phyloP scores from a whole-genome alignment of 176 grass and related monocot genomes.

The Cocos nucifera region DNA sequence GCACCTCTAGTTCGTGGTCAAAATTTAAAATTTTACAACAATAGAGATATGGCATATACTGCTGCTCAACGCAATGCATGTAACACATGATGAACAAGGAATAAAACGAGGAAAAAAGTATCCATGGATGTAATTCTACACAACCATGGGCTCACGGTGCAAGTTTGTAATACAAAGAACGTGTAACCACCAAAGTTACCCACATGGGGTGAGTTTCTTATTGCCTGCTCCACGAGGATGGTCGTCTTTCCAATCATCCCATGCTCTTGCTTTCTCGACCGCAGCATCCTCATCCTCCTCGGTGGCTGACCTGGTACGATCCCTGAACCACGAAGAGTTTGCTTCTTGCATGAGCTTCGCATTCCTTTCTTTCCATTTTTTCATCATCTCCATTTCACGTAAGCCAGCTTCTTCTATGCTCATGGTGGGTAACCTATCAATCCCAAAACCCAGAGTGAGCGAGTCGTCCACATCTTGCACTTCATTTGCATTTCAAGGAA shows the following conservation, averaged over 20 bases:
- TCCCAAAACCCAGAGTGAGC: too few relatives aligned
- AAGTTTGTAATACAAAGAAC: too few relatives aligned
- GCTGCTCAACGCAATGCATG: too few relatives aligned
- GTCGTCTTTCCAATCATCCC: constrained; percentile 94
- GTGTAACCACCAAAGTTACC: constrained; percentile 17
- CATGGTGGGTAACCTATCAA: constrained; percentile 64
- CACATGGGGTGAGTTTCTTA: constrained; percentile 94
- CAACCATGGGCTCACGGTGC: too few relatives aligned
- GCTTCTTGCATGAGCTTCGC: constrained; percentile 55
- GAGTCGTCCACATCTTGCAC: too few relatives aligned
- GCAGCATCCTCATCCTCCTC: constrained; percentile 59
- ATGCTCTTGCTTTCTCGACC: constrained; percentile 77
- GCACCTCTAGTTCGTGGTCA: too few relatives aligned
- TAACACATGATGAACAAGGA: too few relatives aligned
- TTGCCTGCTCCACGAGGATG: constrained; percentile 89
- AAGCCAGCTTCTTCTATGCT: constrained; percentile 92
- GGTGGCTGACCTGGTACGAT: constrained; percentile 19
- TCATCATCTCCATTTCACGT: constrained; percentile 91
- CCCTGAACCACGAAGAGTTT: constrained; percentile 65
- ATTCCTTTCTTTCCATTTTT: constrained; percentile 66
- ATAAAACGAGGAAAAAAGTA: too few relatives aligned
- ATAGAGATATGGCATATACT: too few relatives aligned
- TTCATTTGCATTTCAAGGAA: too few relatives aligned
- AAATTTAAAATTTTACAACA: too few relatives aligned
- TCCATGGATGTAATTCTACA: too few relatives aligned